Evolutionary conservation across 2,329 filamentous ascomycete genomes (phyloP).

Genomic region (Exophiala xenobiotica): DNA sequence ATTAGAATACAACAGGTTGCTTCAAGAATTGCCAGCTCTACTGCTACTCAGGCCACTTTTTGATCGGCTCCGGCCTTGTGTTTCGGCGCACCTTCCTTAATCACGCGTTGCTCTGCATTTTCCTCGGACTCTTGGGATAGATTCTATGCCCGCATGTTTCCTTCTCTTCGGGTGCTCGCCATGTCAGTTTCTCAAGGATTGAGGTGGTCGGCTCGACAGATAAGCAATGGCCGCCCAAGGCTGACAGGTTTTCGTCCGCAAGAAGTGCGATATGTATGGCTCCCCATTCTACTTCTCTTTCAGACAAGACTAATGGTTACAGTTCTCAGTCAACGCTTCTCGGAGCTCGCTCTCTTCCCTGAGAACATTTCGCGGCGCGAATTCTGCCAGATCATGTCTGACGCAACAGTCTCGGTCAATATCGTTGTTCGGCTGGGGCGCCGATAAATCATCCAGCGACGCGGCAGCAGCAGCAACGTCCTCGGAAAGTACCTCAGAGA

Average conservation of each 20-base stretch:
- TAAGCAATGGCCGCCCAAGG: conserved; percentile 16
- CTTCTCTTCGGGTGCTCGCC: not conserved
- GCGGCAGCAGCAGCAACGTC: not conserved
- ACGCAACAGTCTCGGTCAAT: conserved; percentile 24
- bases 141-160: not conserved
- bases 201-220: conserved; percentile 21
- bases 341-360: conserved; percentile 5
- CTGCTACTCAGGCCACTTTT: no score
- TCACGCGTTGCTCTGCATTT: not conserved
- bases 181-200: conserved; percentile 24
- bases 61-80: no score
- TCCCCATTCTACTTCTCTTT: not conserved
- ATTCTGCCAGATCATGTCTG: not conserved
- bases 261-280: conserved; percentile 18
- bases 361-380: not conserved
- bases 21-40: no score
- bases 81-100: conserved; percentile 12
- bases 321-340: conserved; percentile 15
- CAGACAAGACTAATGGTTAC: conserved; percentile 3
- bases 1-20: conserved; percentile 1
- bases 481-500: not conserved
- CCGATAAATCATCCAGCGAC: conserved; percentile 10
- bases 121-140: not conserved
- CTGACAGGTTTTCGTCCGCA: conserved; percentile 3
- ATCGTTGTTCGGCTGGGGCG: conserved; percentile 27